Percentiles rank a stretch among this genome's conserved stretches.
These are phyloP conservation scores for Daldinia childiae DNA, from an alignment of 495 filamentous ascomycete genomes.

Conservation along the genomic window DNA sequence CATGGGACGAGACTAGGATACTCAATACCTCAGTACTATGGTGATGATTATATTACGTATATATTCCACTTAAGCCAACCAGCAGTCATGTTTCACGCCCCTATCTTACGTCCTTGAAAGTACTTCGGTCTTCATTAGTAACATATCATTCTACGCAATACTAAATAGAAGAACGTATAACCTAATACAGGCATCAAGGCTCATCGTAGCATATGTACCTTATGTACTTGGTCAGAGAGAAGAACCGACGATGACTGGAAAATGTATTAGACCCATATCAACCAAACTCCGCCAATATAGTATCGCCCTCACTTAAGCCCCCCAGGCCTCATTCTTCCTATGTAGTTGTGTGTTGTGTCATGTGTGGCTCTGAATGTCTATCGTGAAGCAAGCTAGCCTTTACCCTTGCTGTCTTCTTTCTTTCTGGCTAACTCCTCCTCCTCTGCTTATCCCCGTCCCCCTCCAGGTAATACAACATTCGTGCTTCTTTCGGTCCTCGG, in stretches of 20 bases:
- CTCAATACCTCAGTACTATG: conserved; percentile 60
- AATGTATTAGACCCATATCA: conserved; percentile 50
- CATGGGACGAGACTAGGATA: conserved; percentile 44
- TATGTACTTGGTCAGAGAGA: conserved; percentile 13
- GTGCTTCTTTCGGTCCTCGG: conserved; percentile 21
- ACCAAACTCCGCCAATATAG: conserved; percentile 50
- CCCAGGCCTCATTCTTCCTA: conserved; percentile 39
- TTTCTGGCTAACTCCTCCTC: conserved; percentile 28
- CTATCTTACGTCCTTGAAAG: not conserved
- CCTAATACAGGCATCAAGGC: conserved; percentile 15
- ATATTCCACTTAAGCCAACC: not conserved
- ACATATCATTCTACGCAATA: conserved; percentile 10
- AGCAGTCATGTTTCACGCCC: not conserved
- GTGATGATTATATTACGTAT: conserved; percentile 45
- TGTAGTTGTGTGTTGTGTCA: conserved; percentile 9
- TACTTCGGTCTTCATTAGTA: not conserved
- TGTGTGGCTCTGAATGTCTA: conserved; percentile 36
- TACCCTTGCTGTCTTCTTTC: conserved; percentile 7
- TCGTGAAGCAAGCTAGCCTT: conserved; percentile 36
- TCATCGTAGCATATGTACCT: conserved; percentile 11
- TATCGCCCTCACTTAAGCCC: conserved; percentile 39
- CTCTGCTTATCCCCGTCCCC: conserved; percentile 1
- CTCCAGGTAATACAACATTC: conserved; percentile 32
- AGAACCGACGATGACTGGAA: conserved; percentile 33
- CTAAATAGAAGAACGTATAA: conserved; percentile 2